Base-by-base conservation (phyloP, 1,284 basidiomycete genomes). In the Athelia psychrophila region DNA sequence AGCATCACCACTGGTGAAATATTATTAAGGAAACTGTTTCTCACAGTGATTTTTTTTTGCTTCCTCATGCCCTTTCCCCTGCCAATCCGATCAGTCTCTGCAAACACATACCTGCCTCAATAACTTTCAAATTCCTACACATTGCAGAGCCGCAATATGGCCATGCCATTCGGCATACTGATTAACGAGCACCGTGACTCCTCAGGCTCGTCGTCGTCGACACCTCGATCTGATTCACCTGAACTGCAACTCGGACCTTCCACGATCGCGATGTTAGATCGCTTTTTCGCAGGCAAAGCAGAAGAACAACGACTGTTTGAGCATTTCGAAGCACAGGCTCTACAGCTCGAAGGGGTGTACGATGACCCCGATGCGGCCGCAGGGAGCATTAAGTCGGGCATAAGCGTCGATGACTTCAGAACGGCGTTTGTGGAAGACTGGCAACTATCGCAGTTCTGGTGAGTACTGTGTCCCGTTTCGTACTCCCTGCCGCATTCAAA, bases 391-490 rank as follows among this genome's bases (percentile, higher is more conserved):
- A 55, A 60, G 32, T 53, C 56, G 2, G 48, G 48, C 9, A 5
- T 76, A 54, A 72, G 64, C 52, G 70, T 76, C 10, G 67, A 72
- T 38, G 73, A 76, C 51, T 77, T 72, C 54, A 65, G 67, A 24
- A 56, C 60, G 25, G 67, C 71, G 10, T 77, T 77, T 50, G 65
- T 70, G 19, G 75, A 76, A 62, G 73, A 77, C 60, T 77, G 74
- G 75, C 74, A 77, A 58, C 65, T 76, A 35, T 75, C 73, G 57
- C 74, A 77, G 60, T 77, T 76, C 52, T 76, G 75, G 74, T 75
- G 60, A 67, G 74, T 66, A 49, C 6, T 46, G 6, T 48, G 13
- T 30, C 18, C 22, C 22, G 20, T 15, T 35, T 32, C 46, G 33
- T 25, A 44, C 19, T 42, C 16, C 13, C 13, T 30, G 5, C 13